A percentile compares a stretch with the other conserved stretches of the same genome.
phyloP scores from a whole-genome alignment of 2,329 filamentous ascomycete genomes.

The Rugonectria rugulosa region DNA sequence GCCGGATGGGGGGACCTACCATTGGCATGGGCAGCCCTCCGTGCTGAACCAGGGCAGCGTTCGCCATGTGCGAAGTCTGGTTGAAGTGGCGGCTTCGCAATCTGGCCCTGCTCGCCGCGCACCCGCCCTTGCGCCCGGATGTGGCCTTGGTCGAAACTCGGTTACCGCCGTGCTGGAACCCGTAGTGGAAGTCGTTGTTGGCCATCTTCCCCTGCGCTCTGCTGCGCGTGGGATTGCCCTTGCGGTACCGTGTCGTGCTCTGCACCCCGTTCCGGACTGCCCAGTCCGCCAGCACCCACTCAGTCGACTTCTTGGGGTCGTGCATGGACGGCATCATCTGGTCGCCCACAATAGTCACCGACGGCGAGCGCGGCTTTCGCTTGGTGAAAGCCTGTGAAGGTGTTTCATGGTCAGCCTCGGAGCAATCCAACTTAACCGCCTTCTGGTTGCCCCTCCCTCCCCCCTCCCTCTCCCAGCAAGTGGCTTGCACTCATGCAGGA shows the following conservation, averaged over 20 bases:
- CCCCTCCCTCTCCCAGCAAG: too few relatives aligned
- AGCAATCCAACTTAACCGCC: not conserved
- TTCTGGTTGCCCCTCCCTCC: too few relatives aligned
- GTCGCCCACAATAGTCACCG: constrained; percentile 11
- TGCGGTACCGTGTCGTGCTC: constrained; percentile 84
- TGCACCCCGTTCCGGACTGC: constrained; percentile 77
- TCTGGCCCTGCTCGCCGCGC: constrained; percentile 39
- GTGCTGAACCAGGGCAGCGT: constrained; percentile 9
- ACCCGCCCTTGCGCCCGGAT: constrained; percentile 46
- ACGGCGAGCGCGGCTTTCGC: constrained; percentile 42
- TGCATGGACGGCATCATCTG: constrained; percentile 25
- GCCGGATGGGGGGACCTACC: constrained; percentile 22
- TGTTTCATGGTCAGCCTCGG: not conserved
- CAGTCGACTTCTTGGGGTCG: constrained; percentile 69
- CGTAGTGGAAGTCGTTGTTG: constrained; percentile 26
- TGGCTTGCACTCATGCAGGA: constrained; percentile 21
- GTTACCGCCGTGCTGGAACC: constrained; percentile 31
- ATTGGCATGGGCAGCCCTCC: constrained; percentile 21
- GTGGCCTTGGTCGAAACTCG: constrained; percentile 41
- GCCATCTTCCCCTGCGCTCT: constrained; percentile 20
- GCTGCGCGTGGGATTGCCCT: constrained; percentile 48
- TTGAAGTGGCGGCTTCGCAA: constrained; percentile 34
- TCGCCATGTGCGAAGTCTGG: constrained; percentile 28
- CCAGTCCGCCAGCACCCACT: constrained; percentile 79
- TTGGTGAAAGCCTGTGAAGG: constrained; percentile 52